Percentiles rank a stretch among this genome's conserved stretches.
Conservation (phyloP, 495 filamentous ascomycete species). For the Penicillium coffeae region DNA sequence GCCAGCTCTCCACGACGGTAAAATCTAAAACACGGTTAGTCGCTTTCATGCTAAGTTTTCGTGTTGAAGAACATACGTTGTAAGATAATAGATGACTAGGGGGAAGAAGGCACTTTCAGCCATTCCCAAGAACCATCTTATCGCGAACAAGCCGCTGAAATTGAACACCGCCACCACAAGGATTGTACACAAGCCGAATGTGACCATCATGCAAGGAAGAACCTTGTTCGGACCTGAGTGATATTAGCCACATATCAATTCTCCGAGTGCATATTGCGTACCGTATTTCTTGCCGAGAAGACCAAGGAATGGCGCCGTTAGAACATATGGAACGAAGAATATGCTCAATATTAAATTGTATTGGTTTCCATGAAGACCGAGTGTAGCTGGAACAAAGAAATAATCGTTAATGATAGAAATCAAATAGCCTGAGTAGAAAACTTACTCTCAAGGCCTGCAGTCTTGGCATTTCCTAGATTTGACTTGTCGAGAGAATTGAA, state of each 20-base stretch:
- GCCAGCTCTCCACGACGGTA: slow-evolving; percentile 76
- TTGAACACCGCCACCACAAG: slow-evolving; percentile 53
- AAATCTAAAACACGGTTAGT: slow-evolving; percentile 34
- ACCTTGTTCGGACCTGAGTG: slow-evolving; percentile 46
- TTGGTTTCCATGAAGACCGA: slow-evolving; percentile 56
- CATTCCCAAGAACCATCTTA: slow-evolving; percentile 60
- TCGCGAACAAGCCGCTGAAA: slow-evolving; percentile 62
- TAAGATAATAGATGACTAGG: slow-evolving; percentile 57
- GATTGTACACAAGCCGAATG: slow-evolving; percentile 58
- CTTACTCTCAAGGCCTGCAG: slow-evolving; percentile 51
- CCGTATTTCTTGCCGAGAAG: slow-evolving; percentile 68
- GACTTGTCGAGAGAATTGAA: slow-evolving; percentile 66
- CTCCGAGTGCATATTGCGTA: not conserved
- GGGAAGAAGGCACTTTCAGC: slow-evolving; percentile 73
- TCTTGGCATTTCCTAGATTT: slow-evolving; percentile 69
- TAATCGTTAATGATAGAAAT: not conserved
- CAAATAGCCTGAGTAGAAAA: not conserved
- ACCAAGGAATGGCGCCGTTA: slow-evolving; percentile 62
- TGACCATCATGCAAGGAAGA: slow-evolving; percentile 66
- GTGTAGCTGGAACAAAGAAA: slow-evolving; percentile 27
- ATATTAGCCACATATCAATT: not conserved
- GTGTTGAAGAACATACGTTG: slow-evolving; percentile 31
- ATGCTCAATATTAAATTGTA: slow-evolving; percentile 70
- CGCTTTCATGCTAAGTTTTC: too few species aligned
- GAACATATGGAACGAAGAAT: slow-evolving; percentile 76